Conservation (phyloP, 805 yeast species). For the fission yeast (Schizosaccharomyces pombe) region DNA sequence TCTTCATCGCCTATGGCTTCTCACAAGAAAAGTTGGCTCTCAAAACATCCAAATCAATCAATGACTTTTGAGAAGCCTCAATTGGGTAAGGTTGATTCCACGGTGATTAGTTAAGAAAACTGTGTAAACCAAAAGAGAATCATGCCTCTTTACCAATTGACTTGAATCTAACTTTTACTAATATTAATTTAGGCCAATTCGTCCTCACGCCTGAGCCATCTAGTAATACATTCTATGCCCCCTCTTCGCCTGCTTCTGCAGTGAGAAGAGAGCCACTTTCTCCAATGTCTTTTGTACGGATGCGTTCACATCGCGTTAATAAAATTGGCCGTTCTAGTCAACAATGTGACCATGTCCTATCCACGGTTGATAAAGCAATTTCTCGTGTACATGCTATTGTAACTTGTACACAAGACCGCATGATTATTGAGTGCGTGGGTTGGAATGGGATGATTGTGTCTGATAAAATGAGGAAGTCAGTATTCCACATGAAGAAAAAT, state of each 20-base stretch:
- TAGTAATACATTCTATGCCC: not conserved
- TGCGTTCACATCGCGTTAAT: not conserved
- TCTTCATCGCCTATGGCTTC: not conserved
- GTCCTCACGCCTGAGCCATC: not conserved
- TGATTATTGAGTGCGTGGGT: not conserved
- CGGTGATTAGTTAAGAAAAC: no score
- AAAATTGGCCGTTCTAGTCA: not conserved
- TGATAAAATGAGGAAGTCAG: not conserved
- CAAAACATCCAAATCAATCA: not conserved
- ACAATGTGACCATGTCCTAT: not conserved
- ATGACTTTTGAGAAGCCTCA: not conserved
- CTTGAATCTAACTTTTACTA: not conserved
- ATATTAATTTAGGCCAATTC: not conserved
- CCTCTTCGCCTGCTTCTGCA: not conserved
- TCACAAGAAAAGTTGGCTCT: not conserved
- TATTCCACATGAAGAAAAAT: not conserved
- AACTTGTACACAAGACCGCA: not conserved
- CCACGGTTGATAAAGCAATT: not conserved
- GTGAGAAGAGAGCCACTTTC: not conserved
- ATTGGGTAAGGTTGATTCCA: not conserved
- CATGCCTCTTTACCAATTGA: no score
- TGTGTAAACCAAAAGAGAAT: no score
- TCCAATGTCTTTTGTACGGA: not conserved
- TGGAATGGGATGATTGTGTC: not conserved
- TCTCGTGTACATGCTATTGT: not conserved